phyloP scores from a whole-genome alignment of 352 stramenopile genomes.

The Pythium myriotylum region DNA sequence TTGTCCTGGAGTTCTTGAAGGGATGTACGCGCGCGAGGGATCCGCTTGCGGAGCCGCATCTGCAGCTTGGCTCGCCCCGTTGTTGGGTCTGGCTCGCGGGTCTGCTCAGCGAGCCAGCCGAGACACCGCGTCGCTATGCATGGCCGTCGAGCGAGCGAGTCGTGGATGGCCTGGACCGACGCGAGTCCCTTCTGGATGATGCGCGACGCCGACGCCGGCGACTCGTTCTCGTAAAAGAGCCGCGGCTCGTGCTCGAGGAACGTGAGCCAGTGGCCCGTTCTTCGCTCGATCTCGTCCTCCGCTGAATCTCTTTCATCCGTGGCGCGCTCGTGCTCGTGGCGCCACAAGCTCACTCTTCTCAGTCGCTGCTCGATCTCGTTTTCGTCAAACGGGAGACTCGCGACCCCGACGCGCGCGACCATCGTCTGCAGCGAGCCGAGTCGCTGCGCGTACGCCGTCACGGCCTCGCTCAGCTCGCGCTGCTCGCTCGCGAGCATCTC shows the following conservation, averaged over 20 bases:
- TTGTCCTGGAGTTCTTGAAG: conserved; percentile 5
- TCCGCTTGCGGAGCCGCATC: conserved; percentile 13
- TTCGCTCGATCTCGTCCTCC: neutral
- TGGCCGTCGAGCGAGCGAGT: neutral
- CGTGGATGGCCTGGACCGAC: conserved; percentile 1
- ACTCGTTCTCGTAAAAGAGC: conserved; percentile 9
- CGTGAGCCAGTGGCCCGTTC: conserved; percentile 6
- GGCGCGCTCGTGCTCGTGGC: neutral
- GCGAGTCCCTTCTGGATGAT: neutral
- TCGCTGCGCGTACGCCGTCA: neutral
- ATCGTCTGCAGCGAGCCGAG: neutral
- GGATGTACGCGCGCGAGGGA: conserved; percentile 1
- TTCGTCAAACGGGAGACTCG: neutral
- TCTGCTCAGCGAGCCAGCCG: conserved; percentile 12
- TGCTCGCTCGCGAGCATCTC: neutral
- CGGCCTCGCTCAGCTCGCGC: neutral
- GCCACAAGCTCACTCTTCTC: neutral
- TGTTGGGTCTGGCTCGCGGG: neutral
- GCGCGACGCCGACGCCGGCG: neutral
- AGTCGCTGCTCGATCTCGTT: neutral
- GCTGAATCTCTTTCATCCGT: neutral
- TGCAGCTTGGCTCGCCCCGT: conserved; percentile 2
- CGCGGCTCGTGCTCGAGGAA: conserved; percentile 6
- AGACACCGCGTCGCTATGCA: conserved; percentile 2
- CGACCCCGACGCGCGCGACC: neutral